These are phyloP conservation scores for Echinochloa phyllopogon DNA, from an alignment of 176 grass and related monocot genomes.

Conservation along the genomic window DNA sequence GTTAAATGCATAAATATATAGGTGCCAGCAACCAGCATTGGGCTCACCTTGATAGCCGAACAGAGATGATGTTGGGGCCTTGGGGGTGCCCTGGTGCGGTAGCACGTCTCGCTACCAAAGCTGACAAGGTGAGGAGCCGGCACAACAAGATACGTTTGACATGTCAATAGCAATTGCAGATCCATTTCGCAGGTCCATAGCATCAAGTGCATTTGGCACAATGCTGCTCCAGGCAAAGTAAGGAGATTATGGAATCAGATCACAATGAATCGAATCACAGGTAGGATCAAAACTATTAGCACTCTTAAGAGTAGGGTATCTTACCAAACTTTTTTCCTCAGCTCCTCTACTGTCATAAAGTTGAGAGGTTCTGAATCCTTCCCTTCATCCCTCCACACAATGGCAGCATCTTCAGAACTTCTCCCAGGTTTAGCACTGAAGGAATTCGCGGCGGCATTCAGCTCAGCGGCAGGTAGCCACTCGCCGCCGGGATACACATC, in stretches of 20 bases:
- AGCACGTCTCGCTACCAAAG: too few species aligned
- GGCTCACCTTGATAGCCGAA: too few species aligned
- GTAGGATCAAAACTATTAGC: background rate
- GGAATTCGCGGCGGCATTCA: conserved; percentile 81
- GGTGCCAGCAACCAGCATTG: too few species aligned
- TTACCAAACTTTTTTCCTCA: conserved; percentile 87
- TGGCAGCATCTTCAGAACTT: conserved; percentile 45
- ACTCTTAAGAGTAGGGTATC: background rate
- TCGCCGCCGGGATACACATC: conserved; percentile 66
- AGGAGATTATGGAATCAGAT: conserved; percentile 13
- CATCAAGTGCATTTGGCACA: conserved; percentile 85
- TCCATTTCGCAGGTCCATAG: conserved; percentile 70
- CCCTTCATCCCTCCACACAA: conserved; percentile 90
- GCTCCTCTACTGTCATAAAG: conserved; percentile 69
- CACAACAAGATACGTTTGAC: too few species aligned
- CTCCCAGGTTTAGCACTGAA: conserved; percentile 65
- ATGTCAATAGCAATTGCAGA: conserved; percentile 96
- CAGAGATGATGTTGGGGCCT: too few species aligned
- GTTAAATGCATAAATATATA: too few species aligned
- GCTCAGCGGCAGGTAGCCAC: conserved; percentile 69
- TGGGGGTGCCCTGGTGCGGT: too few species aligned
- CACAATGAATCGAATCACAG: background rate
- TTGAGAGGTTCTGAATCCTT: conserved; percentile 69
- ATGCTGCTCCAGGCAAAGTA: conserved; percentile 55
- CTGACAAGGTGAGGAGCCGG: too few species aligned